A percentile compares a stretch with the other conserved stretches of the same genome.
Evolutionary conservation across 1,284 basidiomycete species (phyloP).

Genomic region (Moesziomyces aphidis): DNA sequence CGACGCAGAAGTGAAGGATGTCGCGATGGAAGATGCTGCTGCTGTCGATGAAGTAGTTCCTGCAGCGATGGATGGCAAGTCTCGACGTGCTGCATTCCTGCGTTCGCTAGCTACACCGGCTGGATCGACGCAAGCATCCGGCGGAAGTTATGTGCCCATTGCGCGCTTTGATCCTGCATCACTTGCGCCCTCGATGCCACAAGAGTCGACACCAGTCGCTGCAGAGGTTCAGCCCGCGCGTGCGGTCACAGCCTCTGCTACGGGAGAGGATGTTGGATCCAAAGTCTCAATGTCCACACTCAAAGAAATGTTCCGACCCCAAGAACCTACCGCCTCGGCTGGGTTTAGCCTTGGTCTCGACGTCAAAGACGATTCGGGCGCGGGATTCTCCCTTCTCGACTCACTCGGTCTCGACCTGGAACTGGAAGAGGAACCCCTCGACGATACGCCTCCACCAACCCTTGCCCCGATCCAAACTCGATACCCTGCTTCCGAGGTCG

Average conservation of each 20-base stretch:
- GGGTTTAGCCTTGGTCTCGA: constrained; percentile 27
- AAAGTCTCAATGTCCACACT: constrained; percentile 48
- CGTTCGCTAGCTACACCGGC: constrained; percentile 10
- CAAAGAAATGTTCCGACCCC: constrained; percentile 64
- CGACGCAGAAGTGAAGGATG: constrained; percentile 2
- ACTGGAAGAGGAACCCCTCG: constrained; percentile 33
- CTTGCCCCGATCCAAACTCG: background rate
- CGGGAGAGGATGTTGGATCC: constrained; percentile 3
- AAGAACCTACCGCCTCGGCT: constrained; percentile 31
- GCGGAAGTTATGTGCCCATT: constrained; percentile 21
- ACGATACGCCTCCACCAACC: constrained; percentile 6
- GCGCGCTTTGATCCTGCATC: constrained; percentile 46
- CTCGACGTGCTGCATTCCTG: constrained; percentile 29
- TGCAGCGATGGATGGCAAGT: constrained; percentile 19
- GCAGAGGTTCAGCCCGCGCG: background rate
- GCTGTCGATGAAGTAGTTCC: background rate
- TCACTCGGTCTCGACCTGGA: constrained; percentile 53
- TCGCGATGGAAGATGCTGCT: background rate
- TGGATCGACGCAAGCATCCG: background rate
- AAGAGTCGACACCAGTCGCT: background rate
- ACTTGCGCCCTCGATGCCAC: background rate
- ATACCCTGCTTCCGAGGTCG: constrained; percentile 1
- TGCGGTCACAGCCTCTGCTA: background rate
- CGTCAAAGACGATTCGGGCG: constrained; percentile 7
- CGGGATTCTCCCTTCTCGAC: constrained; percentile 57